Base-by-base conservation (phyloP, 495 filamentous ascomycete species). In the Niebla homalea region DNA sequence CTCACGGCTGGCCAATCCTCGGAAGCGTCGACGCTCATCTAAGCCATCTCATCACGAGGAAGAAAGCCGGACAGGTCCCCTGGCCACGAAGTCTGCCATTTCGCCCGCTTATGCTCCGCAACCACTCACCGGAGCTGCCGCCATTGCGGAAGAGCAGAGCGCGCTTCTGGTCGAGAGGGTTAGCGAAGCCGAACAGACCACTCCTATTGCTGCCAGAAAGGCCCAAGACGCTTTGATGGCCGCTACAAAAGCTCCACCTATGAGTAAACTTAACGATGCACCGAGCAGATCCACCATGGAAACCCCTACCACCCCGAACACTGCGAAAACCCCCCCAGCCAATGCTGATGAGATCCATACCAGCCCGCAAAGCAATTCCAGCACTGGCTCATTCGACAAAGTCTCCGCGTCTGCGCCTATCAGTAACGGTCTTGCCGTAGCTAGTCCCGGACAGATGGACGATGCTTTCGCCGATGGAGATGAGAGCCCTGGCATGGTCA, bases 331-430 rank as follows among this genome's bases (percentile, higher is more conserved):
- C 20, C 37, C 19, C 45, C 54, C 25, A 36, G 45, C 14, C 18
- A 50, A 39, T 47, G 52, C 51, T 18, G 43, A 29, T 25, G 49
- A 43, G 36, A 36, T 49, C 29, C 56, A 60, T 39, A 56, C 51
- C n/a, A 65, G 60, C 39, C 58, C 57, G n/a, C 57, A 57, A 35
- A 63, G 54, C 36, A 51, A 50, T 20, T 58, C 60, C 8, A 60
- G 60, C 50, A 50, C 56, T 36, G 52, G 46, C 6, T 54, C 60
- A 39, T 38, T 48, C 4, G 56, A 57, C 20, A 53, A 40, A 16
- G 50, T 48, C 3, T 29, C 57, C n/a, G 50, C 52, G 5, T 32
- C 50, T 0, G 57, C 58, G 15, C 52, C 44, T 12, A 51, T 36
- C 11, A 51, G 51, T 20, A 60, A 61, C 35, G 51, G 58, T 36